Evolutionary conservation across 1,284 basidiomycete genomes (phyloP), one percentile per base, ranked within the genome.

Genomic region (Chalciporus sp.): DNA sequence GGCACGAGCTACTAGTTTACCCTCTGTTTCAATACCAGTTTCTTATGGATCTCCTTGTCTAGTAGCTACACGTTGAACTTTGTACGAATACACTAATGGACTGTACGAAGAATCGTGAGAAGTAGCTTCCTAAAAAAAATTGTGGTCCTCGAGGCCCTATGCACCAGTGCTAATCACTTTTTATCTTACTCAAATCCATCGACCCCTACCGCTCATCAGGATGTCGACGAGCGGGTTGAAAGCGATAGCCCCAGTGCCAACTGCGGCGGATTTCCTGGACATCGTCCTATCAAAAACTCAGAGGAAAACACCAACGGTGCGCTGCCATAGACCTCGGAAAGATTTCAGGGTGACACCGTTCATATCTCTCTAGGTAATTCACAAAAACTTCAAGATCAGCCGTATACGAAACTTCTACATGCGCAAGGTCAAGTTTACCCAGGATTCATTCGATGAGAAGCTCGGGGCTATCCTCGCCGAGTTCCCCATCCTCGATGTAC

Each of bases 371-470:
- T 58, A 92, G 90, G 90, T 93, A 63, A 96, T 97, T 68, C 94
- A 96, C 75, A 95, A 95, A 81, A 98, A 98, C 80, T 98, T 97
- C 82, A 98, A 99, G 81, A 99, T 99, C 72, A 94, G 92, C 59
- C 87, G 94, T 52, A 95, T 95, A 71, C 84, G 94, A 54, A 88
- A 91, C 63, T 92, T 98, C 73, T 98, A 99, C 76, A 98, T 98
- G 96, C 88, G 95, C 72, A 99, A 98, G 76, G 95, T 99, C 76
- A 99, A 98, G 77, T 99, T 98, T 74, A 97, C 95, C 1, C 95
- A 98, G 74, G 95, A 98, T 71, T 84, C 92, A 14, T 98, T 99
- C 64, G 95, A 96, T 62, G 96, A 99, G 76, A 98, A 98, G 73
- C 84, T 99, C 33, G 88, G 90, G 55, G 90, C 88, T 33, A 99